Conservation (phyloP, 164 flowering plant genomes). For the Liquidambar formosana region DNA sequence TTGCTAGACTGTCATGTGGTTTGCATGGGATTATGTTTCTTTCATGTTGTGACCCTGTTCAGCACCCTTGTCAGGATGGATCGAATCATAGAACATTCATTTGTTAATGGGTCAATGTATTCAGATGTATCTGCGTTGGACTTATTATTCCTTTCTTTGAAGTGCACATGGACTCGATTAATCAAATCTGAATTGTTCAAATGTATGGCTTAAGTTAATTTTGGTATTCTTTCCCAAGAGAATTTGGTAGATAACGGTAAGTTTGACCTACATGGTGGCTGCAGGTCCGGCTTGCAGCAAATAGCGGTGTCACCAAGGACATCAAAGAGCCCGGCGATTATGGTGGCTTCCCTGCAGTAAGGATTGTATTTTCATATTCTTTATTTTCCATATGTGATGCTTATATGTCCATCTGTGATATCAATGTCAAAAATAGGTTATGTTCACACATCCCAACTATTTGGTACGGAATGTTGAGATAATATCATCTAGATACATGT, state of each 20-base stretch:
- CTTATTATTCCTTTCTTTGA: too few relatives aligned
- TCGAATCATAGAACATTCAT: too few relatives aligned
- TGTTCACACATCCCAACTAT: not conserved
- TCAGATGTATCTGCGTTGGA: too few relatives aligned
- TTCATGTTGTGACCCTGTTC: too few relatives aligned
- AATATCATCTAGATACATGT: not conserved
- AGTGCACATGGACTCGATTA: not conserved
- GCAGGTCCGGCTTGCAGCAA: constrained; percentile 92
- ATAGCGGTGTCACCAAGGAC: constrained; percentile 79
- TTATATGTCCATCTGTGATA: not conserved
- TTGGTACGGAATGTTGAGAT: not conserved
- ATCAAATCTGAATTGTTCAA: not conserved
- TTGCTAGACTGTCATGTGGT: too few relatives aligned
- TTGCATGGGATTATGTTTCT: too few relatives aligned
- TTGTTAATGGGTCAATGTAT: too few relatives aligned
- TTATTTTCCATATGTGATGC: too few relatives aligned
- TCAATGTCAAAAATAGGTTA: not conserved
- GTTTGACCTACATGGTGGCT: constrained; percentile 5
- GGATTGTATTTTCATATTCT: constrained; percentile 11
- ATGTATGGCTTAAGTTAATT: not conserved
- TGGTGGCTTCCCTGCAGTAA: constrained; percentile 97
- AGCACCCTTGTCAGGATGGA: too few relatives aligned
- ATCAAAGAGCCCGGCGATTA: constrained; percentile 82
- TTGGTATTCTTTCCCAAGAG: not conserved
- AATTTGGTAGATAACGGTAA: not conserved